These are phyloP conservation scores for Nakataea oryzae DNA, from an alignment of 2,329 filamentous ascomycete genomes.

Conservation along the genomic window DNA sequence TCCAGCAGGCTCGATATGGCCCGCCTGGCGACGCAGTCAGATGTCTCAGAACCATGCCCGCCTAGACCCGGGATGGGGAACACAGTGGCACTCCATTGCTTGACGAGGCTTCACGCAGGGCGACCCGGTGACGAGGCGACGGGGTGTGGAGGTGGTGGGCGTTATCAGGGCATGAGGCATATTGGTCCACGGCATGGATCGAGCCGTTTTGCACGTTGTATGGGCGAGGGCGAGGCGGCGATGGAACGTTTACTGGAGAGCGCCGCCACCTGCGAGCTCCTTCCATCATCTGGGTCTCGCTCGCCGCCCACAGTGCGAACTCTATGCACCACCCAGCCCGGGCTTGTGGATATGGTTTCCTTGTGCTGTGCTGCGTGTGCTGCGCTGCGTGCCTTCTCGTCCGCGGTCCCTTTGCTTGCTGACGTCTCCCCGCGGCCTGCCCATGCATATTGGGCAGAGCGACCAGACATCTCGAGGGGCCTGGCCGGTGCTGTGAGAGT, in stretches of 20 bases:
- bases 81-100: neutral
- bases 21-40: neutral
- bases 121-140: neutral
- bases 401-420: too few relatives aligned
- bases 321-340: neutral
- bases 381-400: too few relatives aligned
- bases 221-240: neutral
- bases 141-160: neutral
- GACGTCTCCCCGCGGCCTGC: too few relatives aligned
- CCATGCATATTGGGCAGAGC: too few relatives aligned
- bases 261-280: neutral
- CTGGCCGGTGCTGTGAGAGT: too few relatives aligned
- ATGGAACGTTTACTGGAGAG: slow-evolving; percentile 4
- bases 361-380: too few relatives aligned
- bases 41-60: neutral
- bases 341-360: too few relatives aligned
- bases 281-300: neutral
- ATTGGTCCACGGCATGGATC: neutral
- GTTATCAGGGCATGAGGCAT: neutral
- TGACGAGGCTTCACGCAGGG: neutral
- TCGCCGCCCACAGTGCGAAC: slow-evolving; percentile 1
- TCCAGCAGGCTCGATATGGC: neutral
- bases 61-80: neutral
- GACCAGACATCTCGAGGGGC: too few relatives aligned
- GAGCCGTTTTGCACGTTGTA: neutral